A percentile compares a stretch with the other conserved stretches of the same genome.
Conservation (phyloP, 1,284 basidiomycete genomes). For the Puccinia hordei region DNA sequence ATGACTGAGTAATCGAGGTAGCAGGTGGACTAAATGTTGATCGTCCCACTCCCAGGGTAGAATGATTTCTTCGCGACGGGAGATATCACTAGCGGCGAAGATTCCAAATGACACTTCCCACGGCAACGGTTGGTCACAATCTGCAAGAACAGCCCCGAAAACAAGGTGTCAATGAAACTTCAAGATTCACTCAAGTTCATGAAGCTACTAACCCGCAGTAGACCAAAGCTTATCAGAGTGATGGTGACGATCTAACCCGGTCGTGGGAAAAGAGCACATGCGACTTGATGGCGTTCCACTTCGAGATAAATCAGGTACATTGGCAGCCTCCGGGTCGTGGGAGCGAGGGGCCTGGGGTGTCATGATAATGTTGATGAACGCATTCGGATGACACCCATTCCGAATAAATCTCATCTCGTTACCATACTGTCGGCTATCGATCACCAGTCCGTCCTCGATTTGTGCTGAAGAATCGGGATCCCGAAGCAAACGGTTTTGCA, state of each 20-base stretch:
- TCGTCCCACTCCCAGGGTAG: conserved; percentile 98
- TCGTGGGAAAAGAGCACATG: conserved; percentile 1
- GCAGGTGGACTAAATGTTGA: conserved; percentile 77
- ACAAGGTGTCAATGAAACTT: not conserved
- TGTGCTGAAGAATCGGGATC: conserved; percentile 3
- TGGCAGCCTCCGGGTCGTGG: not conserved
- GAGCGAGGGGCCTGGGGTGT: conserved; percentile 30
- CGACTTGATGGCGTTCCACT: not conserved
- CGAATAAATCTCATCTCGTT: conserved; percentile 74
- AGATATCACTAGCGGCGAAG: conserved; percentile 77
- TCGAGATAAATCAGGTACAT: not conserved
- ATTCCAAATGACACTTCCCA: conserved; percentile 66
- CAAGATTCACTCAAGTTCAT: conserved; percentile 11
- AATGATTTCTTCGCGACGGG: conserved; percentile 80
- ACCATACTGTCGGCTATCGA: conserved; percentile 81
- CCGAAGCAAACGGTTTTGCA: not conserved
- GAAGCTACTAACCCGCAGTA: not conserved
- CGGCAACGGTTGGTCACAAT: conserved; percentile 65
- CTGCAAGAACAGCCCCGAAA: conserved; percentile 52
- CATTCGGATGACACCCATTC: conserved; percentile 85
- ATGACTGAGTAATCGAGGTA: conserved; percentile 66
- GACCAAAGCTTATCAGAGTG: not conserved
- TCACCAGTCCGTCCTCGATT: conserved; percentile 71
- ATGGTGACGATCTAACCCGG: conserved; percentile 32
- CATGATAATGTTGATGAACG: conserved; percentile 73